Conservation (phyloP, 371 early-diverging fungal genomes). For the Blakeslea trispora region DNA sequence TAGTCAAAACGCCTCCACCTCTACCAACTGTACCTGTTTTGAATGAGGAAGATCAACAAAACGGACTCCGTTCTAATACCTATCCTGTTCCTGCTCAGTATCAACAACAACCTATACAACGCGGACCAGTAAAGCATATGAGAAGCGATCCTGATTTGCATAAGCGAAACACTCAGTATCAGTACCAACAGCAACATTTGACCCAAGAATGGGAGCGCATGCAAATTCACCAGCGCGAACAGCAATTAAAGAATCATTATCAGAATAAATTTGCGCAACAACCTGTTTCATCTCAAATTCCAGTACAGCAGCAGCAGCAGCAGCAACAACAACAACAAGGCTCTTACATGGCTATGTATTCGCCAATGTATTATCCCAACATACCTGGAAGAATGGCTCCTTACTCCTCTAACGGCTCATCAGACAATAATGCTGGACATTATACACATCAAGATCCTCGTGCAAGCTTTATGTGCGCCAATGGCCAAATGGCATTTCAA, state of each 20-base stretch:
- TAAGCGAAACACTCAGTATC: conserved; percentile 14
- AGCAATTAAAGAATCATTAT: conserved; percentile 34
- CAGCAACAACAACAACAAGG: conserved; percentile 13
- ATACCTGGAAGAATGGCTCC: too few species aligned
- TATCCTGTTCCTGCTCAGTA: too few species aligned
- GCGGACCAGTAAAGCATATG: conserved; percentile 29
- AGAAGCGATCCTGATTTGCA: conserved; percentile 42
- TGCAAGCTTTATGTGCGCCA: too few species aligned
- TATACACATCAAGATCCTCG: too few species aligned
- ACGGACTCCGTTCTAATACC: conserved; percentile 11
- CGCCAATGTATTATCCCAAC: conserved; percentile 21
- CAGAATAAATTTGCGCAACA: conserved; percentile 5
- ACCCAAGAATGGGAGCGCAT: conserved; percentile 46
- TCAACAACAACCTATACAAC: conserved; percentile 12
- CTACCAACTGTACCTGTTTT: neutral
- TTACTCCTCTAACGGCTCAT: too few species aligned
- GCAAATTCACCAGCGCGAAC: conserved; percentile 43
- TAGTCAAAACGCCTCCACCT: conserved; percentile 6
- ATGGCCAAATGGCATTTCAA: too few species aligned
- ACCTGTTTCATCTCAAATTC: too few species aligned
- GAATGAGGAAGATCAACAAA: conserved; percentile 9
- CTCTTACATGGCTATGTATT: conserved; percentile 19
- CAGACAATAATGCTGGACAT: too few species aligned
- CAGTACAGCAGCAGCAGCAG: too few species aligned
- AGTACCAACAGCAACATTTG: conserved; percentile 33